phyloP scores from a whole-genome alignment of 208 protist species.

The Leishmania martiniquensis region DNA sequence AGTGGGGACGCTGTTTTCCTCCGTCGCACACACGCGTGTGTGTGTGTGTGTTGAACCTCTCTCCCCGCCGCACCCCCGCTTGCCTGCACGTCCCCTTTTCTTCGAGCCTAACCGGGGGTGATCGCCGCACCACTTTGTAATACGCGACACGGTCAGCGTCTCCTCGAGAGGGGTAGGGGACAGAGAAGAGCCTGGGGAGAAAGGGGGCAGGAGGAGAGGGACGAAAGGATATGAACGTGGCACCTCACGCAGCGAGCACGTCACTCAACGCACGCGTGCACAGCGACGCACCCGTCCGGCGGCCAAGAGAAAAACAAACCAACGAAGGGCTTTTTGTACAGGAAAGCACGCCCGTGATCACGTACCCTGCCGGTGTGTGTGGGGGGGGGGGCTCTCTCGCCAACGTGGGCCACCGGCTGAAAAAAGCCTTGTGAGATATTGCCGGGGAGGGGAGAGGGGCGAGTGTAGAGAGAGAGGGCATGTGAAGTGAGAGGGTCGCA shows the following conservation, averaged over 20 bases:
- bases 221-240: background rate
- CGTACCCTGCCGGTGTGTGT: background rate
- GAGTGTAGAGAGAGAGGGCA: too few relatives aligned
- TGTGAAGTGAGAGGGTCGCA: too few relatives aligned
- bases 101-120: background rate
- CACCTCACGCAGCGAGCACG: background rate
- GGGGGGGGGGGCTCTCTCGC: background rate
- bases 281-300: background rate
- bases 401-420: background rate
- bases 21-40: background rate
- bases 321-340: background rate
- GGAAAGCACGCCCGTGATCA: background rate
- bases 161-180: background rate
- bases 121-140: background rate
- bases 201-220: background rate
- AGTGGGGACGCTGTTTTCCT: background rate
- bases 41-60: background rate
- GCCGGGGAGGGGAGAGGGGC: too few relatives aligned
- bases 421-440: background rate
- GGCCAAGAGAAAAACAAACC: background rate
- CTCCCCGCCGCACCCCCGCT: background rate
- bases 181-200: background rate
- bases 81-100: background rate
- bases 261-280: background rate
- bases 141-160: too few relatives aligned